Base-by-base conservation (phyloP, 176 grass and related monocot species). In the Urochloa ruziziensis region DNA sequence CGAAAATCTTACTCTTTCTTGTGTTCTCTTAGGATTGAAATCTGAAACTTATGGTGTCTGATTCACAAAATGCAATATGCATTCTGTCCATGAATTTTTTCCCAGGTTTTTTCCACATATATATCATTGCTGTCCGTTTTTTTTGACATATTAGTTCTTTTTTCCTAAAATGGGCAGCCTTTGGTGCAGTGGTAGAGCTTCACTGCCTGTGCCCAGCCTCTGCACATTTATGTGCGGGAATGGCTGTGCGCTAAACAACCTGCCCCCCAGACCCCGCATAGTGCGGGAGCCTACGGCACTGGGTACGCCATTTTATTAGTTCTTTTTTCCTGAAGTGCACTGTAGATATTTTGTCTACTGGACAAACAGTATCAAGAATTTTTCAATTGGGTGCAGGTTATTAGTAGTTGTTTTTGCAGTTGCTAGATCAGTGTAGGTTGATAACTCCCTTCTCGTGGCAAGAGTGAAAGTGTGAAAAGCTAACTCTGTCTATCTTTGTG, bases 381-480 rank as follows among this genome's bases (percentile, higher is more conserved):
- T n/a, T 56, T 84, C 46, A 80, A 19, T 73, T 49, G 52, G 33
- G 57, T 52, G 46, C 63, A 46, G 21, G 37, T 60, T 75, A 60
- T 61, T 40, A 24, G 23, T 80, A 7, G 27, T 63, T 72, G 21
- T 43, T 73, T 36, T 39, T 71, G 23, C 42, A 53, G 14, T 53
- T 32, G 24, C n/a, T 73, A 25, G 39, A 51, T 49, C 17, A 46
- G 19, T 78, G 10, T 83, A 78, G 16, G 36, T 77, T 78, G 32
- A 60, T 63, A 84, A 23, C 37, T 44, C 56, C 34, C 29, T 72
- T 56, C 58, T 57, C 12, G 21, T 65, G 65, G 59, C 29, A 73
- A 84, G 30, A 76, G 37, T 73, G 28, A 21, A 44, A 3, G 34
- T 81, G 54, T 69, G 25, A 18, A 35, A 69, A 60, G 15, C 35